phyloP scores from a whole-genome alignment of 2,329 filamentous ascomycete species.

The Sphaerulina vaccinii region DNA sequence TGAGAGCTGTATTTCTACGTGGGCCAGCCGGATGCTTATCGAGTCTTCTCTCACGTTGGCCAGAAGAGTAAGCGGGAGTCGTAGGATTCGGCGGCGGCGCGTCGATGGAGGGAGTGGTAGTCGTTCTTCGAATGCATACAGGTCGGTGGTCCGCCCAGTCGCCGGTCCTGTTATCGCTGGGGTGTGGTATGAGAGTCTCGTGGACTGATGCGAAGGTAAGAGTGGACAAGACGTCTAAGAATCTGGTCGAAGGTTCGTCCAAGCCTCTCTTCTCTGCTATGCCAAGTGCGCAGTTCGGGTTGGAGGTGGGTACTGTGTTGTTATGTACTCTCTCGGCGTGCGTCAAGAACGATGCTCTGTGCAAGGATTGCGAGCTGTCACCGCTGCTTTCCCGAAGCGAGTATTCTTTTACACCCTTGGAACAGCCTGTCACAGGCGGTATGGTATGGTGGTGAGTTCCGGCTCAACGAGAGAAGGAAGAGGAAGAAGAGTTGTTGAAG shows the following conservation, averaged over 20 bases:
- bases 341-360: constrained; percentile 7
- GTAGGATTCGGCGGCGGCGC: constrained; percentile 21
- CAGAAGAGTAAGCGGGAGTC: constrained; percentile 15
- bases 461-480: too few species aligned
- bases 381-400: constrained; percentile 4
- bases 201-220: not conserved
- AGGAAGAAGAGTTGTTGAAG: not conserved
- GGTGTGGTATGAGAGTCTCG: not conserved
- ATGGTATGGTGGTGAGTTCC: too few species aligned
- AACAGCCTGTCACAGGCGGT: too few species aligned
- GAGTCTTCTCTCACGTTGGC: constrained; percentile 5
- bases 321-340: constrained; percentile 10
- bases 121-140: constrained; percentile 24
- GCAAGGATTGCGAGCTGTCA: not conserved
- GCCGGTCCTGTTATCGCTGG: constrained; percentile 35
- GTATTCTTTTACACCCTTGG: too few species aligned
- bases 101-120: constrained; percentile 13
- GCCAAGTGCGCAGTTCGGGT: constrained; percentile 16
- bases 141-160: constrained; percentile 34
- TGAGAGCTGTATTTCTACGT: not conserved
- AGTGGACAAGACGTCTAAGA: constrained; percentile 4
- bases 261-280: constrained; percentile 12
- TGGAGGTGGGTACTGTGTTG: constrained; percentile 13
- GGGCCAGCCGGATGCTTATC: not conserved
- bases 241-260: constrained; percentile 15